A percentile compares a stretch with the other conserved stretches of the same genome.
These are phyloP conservation scores for Tephrocybe sp. DNA, from an alignment of 768 basidiomycete genomes.

Conservation along the genomic window DNA sequence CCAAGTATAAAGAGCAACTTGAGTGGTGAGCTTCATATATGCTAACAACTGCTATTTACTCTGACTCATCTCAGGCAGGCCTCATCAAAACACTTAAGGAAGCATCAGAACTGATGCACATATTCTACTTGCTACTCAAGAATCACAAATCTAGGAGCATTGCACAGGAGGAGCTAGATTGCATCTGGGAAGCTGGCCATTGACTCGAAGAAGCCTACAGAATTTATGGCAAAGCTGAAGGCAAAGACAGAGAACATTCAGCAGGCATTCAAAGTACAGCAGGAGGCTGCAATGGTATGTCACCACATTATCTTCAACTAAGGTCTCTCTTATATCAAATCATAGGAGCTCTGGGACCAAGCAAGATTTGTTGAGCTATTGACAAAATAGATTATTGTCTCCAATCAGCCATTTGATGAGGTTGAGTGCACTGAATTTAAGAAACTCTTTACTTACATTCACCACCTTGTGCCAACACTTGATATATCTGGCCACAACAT, in stretches of 20 bases:
- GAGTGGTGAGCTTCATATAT: neutral
- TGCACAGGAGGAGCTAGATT: slow-evolving; percentile 1
- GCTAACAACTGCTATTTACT: neutral
- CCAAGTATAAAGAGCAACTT: slow-evolving; percentile 4
- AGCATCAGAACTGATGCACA: neutral
- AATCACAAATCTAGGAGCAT: neutral
- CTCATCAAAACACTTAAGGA: neutral
- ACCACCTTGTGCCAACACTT: no score
- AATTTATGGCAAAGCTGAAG: neutral
- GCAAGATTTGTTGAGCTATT: no score
- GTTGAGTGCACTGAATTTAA: no score
- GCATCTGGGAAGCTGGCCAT: neutral
- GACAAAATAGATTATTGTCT: no score
- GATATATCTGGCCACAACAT: no score
- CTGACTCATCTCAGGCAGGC: neutral
- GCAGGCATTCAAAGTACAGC: slow-evolving; percentile 6
- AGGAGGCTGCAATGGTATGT: neutral
- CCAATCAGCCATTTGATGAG: no score
- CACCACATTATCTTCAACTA: neutral
- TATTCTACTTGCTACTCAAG: neutral
- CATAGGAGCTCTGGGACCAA: no score
- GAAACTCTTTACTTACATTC: no score
- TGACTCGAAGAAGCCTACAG: neutral
- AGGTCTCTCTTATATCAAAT: no score
- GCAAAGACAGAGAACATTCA: neutral